phyloP scores from a whole-genome alignment of 768 basidiomycete genomes.

The Boletus rubroflammeus region DNA sequence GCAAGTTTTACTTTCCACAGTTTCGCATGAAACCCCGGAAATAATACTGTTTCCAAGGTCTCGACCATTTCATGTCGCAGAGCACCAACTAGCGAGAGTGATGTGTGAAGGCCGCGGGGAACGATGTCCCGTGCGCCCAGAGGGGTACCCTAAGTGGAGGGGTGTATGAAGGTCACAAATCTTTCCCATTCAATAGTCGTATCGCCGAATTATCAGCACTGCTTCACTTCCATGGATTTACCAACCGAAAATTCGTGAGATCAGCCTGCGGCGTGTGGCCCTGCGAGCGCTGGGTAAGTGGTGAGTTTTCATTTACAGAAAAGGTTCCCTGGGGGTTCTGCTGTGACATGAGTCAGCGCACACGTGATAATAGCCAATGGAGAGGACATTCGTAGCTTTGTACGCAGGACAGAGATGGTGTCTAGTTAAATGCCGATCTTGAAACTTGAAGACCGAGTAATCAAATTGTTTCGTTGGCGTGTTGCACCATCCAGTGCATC shows the following conservation, averaged over 20 bases:
- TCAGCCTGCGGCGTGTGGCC: constrained; percentile 1
- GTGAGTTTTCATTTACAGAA: neutral
- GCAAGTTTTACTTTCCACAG: constrained; percentile 5
- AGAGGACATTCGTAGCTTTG: neutral
- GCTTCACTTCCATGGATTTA: constrained; percentile 16
- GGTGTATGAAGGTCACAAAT: neutral
- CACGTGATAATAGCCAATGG: neutral
- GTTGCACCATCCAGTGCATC: constrained; percentile 4
- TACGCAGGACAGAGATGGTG: neutral
- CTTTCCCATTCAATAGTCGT: constrained; percentile 6
- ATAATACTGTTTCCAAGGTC: neutral
- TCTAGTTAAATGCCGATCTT: neutral
- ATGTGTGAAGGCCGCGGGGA: constrained; percentile 4
- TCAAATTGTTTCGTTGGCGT: neutral
- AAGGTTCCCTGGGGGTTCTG: neutral
- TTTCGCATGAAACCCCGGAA: constrained; percentile 8
- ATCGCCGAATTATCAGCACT: constrained; percentile 22
- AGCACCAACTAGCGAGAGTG: neutral
- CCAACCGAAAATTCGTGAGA: constrained; percentile 20
- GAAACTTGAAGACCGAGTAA: neutral
- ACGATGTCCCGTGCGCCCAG: constrained; percentile 6
- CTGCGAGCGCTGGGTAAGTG: neutral
- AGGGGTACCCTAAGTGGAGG: neutral
- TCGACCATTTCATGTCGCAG: neutral
- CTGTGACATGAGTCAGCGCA: neutral